phyloP scores from a whole-genome alignment of 208 protist species.

The Strigomonas oncopelti region DNA sequence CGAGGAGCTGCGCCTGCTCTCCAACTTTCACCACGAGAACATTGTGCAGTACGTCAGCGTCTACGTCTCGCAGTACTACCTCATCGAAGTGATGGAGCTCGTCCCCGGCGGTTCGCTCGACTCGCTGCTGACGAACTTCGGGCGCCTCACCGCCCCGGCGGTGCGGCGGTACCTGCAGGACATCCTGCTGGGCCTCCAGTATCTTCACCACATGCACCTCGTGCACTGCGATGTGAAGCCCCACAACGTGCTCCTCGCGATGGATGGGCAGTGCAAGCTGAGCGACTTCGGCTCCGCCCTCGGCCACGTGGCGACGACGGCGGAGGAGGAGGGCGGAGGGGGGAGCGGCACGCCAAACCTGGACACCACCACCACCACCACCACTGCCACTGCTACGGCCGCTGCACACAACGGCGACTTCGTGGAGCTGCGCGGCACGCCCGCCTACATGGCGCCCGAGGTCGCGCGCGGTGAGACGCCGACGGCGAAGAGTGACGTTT shows the following conservation, averaged over 20 bases:
- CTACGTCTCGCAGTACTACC: constrained; percentile 39
- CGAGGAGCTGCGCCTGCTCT: constrained; percentile 62
- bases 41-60: constrained; percentile 80
- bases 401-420: too few relatives aligned
- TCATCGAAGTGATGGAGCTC: constrained; percentile 82
- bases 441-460: constrained; percentile 87
- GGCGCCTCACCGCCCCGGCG: constrained; percentile 25
- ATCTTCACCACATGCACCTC: constrained; percentile 72
- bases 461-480: constrained; percentile 65
- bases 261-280: constrained; percentile 84
- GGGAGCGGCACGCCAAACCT: too few relatives aligned
- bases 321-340: too few relatives aligned
- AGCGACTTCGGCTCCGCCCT: constrained; percentile 88
- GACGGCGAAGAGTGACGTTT: constrained; percentile 81
- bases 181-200: constrained; percentile 56
- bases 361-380: too few relatives aligned
- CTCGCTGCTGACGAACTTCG: constrained; percentile 60
- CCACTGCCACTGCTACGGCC: too few relatives aligned
- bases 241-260: constrained; percentile 86
- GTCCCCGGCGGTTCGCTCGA: constrained; percentile 79
- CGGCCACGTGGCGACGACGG: constrained; percentile 48
- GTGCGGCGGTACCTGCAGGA: constrained; percentile 67
- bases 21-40: constrained; percentile 68
- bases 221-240: constrained; percentile 91
- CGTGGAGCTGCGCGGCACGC: constrained; percentile 80